These are phyloP conservation scores for Fusarium armeniacum DNA, from an alignment of 2,329 filamentous ascomycete species.

Conservation along the genomic window DNA sequence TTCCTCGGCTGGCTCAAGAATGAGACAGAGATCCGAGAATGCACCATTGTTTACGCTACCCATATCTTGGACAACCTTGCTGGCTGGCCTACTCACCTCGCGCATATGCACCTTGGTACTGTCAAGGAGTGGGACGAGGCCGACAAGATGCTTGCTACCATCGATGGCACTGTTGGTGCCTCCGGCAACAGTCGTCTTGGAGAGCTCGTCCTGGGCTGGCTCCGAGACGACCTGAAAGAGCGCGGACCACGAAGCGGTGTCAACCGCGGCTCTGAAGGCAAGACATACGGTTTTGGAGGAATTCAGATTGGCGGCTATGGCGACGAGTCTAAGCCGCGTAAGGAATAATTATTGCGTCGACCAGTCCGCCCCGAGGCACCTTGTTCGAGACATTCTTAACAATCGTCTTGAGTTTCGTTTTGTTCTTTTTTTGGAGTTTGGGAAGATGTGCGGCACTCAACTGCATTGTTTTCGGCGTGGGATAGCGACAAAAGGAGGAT, in stretches of 20 bases:
- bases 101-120: slow-evolving; percentile 92
- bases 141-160: slow-evolving; percentile 73
- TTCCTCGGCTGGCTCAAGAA: slow-evolving; percentile 88
- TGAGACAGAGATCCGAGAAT: slow-evolving; percentile 85
- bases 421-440: slow-evolving; percentile 29
- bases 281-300: slow-evolving; percentile 69
- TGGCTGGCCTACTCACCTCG: slow-evolving; percentile 93
- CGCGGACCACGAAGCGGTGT: slow-evolving; percentile 80
- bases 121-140: slow-evolving; percentile 89
- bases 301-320: slow-evolving; percentile 69
- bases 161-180: slow-evolving; percentile 56
- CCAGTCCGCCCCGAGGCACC: neutral
- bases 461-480: slow-evolving; percentile 49
- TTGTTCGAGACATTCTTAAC: slow-evolving; percentile 43
- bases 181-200: slow-evolving; percentile 86
- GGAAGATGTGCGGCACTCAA: slow-evolving; percentile 50
- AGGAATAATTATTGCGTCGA: slow-evolving; percentile 40
- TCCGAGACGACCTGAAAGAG: slow-evolving; percentile 82
- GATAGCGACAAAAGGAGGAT: slow-evolving; percentile 15
- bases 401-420: slow-evolving; percentile 27
- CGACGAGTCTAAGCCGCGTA: slow-evolving; percentile 63
- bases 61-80: slow-evolving; percentile 97
- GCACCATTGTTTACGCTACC: slow-evolving; percentile 96
- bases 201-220: slow-evolving; percentile 88
- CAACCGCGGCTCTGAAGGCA: slow-evolving; percentile 70